Evolutionary conservation across 768 basidiomycete species (phyloP).

Genomic region (Tulasnella sp.): DNA sequence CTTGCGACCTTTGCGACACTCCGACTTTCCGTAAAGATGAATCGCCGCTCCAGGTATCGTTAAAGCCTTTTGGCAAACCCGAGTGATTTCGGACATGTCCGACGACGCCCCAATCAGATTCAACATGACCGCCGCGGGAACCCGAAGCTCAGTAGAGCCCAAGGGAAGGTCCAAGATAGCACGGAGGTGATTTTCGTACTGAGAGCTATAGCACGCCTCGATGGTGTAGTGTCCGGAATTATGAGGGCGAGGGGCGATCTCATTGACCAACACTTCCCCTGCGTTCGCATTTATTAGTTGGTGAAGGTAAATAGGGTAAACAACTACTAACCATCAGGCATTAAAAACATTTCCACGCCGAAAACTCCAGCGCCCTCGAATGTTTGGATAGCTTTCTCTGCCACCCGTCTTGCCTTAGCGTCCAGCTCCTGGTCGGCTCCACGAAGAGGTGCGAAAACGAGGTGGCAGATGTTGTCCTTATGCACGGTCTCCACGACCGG

Average conservation of each 20-base stretch:
- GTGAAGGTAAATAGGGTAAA: not conserved
- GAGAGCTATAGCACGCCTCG: slow-evolving; percentile 93
- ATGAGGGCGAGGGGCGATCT: slow-evolving; percentile 96
- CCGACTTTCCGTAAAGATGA: slow-evolving; percentile 93
- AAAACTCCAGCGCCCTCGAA: slow-evolving; percentile 90
- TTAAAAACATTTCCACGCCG: slow-evolving; percentile 97
- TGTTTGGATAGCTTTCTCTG: slow-evolving; percentile 73
- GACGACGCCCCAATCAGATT: slow-evolving; percentile 87
- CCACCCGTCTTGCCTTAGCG: slow-evolving; percentile 61
- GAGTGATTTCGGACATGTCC: slow-evolving; percentile 49
- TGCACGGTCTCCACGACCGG: slow-evolving; percentile 94
- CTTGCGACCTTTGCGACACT: slow-evolving; percentile 85
- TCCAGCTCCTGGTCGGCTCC: slow-evolving; percentile 39
- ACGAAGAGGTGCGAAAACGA: slow-evolving; percentile 86
- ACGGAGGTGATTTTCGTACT: slow-evolving; percentile 96
- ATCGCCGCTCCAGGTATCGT: slow-evolving; percentile 68
- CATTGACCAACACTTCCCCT: slow-evolving; percentile 80
- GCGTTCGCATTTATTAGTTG: not conserved
- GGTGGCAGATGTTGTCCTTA: slow-evolving; percentile 87
- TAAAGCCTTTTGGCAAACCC: slow-evolving; percentile 58
- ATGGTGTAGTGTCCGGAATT: slow-evolving; percentile 99
- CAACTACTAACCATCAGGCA: slow-evolving; percentile 65
- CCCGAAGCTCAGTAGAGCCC: slow-evolving; percentile 82
- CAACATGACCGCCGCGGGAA: slow-evolving; percentile 85
- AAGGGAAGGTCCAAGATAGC: slow-evolving; percentile 87